Conservation (phyloP, 345 rosid species). For the Eucalyptus caleyi region DNA sequence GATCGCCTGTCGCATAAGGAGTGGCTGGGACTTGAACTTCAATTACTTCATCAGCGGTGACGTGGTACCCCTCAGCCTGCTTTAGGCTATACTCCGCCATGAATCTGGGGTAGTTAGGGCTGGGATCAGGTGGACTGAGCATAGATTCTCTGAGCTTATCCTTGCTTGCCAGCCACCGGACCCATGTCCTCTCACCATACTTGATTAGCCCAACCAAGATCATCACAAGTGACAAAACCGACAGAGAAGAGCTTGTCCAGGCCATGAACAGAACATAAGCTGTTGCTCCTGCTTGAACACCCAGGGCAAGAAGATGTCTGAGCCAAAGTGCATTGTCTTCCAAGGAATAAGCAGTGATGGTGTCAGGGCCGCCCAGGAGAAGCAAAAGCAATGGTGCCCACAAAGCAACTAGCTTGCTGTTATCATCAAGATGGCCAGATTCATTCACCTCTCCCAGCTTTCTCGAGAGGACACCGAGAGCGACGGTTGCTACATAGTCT, state of each 20-base stretch:
- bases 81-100: not conserved
- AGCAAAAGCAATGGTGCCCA: constrained; percentile 21
- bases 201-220: not conserved
- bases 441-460: not conserved
- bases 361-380: constrained; percentile 15
- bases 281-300: constrained; percentile 2
- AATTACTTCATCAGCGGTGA: not conserved
- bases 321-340: constrained; percentile 22
- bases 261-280: constrained; percentile 15
- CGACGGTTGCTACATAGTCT: too few species aligned
- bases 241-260: constrained; percentile 1
- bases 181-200: not conserved
- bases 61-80: not conserved
- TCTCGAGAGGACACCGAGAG: too few species aligned
- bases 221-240: constrained; percentile 3
- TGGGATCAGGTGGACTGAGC: not conserved
- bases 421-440: not conserved
- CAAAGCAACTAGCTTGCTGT: not conserved
- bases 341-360: constrained; percentile 9
- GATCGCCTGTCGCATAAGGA: accelerated
- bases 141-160: not conserved
- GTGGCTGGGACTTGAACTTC: not conserved
- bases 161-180: not conserved
- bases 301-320: constrained; percentile 3
- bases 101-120: not conserved